Conservation (phyloP, 2,329 filamentous ascomycete genomes). For the Beauveria scarabaeidicola region DNA sequence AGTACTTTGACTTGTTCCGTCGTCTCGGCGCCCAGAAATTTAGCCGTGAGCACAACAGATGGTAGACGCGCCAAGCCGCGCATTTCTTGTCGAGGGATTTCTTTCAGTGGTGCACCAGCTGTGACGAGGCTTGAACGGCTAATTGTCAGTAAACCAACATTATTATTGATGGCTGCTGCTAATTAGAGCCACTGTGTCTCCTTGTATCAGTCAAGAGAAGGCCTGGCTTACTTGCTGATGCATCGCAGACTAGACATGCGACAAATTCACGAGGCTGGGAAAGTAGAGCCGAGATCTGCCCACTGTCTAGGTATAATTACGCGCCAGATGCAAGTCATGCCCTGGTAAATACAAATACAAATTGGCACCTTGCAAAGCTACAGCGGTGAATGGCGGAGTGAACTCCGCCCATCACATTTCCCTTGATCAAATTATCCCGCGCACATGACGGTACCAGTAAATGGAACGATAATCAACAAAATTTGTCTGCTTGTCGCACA, state of each 20-base stretch:
- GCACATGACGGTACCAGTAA: neutral
- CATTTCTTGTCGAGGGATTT: neutral
- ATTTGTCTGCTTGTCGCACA: neutral
- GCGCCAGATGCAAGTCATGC: neutral
- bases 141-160: too few relatives aligned
- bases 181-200: too few relatives aligned
- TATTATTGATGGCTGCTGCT: neutral
- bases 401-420: neutral
- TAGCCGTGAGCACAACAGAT: neutral
- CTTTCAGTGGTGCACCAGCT: neutral
- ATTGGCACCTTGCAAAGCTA: too few relatives aligned
- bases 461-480: neutral
- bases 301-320: neutral
- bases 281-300: neutral
- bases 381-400: neutral
- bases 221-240: too few relatives aligned
- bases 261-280: neutral
- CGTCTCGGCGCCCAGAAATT: neutral
- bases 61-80: neutral
- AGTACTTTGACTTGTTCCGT: too few relatives aligned
- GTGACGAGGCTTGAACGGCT: too few relatives aligned
- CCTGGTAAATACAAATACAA: too few relatives aligned
- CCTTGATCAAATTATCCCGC: neutral
- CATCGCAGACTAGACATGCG: neutral
- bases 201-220: too few relatives aligned